phyloP scores from a whole-genome alignment of 208 protist genomes.

The Vickermania ingenoplastis region DNA sequence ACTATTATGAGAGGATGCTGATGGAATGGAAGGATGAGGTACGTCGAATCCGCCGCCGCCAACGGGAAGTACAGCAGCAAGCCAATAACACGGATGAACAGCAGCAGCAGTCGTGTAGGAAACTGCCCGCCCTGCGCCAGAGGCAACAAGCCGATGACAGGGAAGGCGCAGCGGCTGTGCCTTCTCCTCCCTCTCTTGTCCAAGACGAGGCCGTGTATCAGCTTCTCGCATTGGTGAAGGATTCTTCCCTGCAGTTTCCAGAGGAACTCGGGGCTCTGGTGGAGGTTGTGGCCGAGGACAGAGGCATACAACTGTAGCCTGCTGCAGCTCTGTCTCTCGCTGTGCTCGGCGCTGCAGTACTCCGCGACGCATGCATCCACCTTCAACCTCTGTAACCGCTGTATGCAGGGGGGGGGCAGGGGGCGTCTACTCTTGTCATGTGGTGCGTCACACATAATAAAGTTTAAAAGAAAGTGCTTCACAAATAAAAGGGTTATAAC shows the following conservation, averaged over 20 bases:
- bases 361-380: no score
- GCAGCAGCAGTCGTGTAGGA: no score
- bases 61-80: no score
- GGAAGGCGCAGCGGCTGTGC: no score
- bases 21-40: constrained; percentile 54
- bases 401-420: no score
- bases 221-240: constrained; percentile 55
- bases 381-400: no score
- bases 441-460: constrained; percentile 3
- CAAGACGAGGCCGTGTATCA: no score
- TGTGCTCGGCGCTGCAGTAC: no score
- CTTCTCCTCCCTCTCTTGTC: no score
- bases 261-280: constrained; percentile 50
- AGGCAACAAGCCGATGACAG: constrained; percentile 49
- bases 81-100: no score
- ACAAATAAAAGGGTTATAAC: no score
- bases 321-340: not conserved
- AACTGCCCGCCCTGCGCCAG: constrained; percentile 5
- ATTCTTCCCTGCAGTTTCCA: constrained; percentile 65
- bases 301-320: not conserved
- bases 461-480: constrained; percentile 4
- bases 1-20: constrained; percentile 71
- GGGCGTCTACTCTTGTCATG: no score
- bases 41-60: constrained; percentile 7
- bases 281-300: constrained; percentile 27